A percentile compares a stretch with the other conserved stretches of the same genome.
Conservation (phyloP, 2,329 filamentous ascomycete genomes). For the Ceratocystis papillata region DNA sequence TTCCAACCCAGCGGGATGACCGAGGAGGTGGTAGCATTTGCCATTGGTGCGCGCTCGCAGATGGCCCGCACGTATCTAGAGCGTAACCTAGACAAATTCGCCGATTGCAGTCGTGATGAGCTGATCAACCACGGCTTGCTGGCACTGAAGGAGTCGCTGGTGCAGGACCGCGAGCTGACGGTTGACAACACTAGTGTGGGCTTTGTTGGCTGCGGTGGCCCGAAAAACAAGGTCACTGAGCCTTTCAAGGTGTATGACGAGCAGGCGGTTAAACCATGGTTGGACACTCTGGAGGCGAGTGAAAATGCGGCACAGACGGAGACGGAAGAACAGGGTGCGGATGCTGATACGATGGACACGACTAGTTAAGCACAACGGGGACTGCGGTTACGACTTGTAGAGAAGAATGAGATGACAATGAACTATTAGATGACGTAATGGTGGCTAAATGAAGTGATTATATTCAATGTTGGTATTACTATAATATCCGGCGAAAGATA, state of each 20-base stretch:
- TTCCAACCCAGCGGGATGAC: conserved; percentile 95
- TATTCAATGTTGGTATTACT: conserved; percentile 11
- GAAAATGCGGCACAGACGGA: conserved; percentile 34
- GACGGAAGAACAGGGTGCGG: conserved; percentile 33
- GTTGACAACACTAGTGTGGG: conserved; percentile 93
- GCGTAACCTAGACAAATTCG: conserved; percentile 77
- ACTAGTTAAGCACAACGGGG: conserved; percentile 28
- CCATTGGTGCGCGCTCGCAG: conserved; percentile 89
- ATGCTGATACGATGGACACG: conserved; percentile 29
- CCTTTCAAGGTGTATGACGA: conserved; percentile 86
- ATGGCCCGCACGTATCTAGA: conserved; percentile 97
- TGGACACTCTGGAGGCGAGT: conserved; percentile 59
- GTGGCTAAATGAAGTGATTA: background rate
- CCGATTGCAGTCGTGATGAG: conserved; percentile 65
- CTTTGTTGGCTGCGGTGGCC: conserved; percentile 56
- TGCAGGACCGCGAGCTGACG: conserved; percentile 94
- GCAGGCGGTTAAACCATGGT: conserved; percentile 71
- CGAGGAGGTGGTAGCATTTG: conserved; percentile 92
- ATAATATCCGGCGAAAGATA: background rate
- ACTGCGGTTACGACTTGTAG: conserved; percentile 10
- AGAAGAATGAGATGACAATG: conserved; percentile 23
- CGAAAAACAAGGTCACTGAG: conserved; percentile 49
- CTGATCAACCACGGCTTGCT: conserved; percentile 81
- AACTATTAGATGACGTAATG: conserved; percentile 16
- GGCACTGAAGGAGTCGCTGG: conserved; percentile 88